These are phyloP conservation scores for Silene noctiflora DNA, from an alignment of 179 eudicot genomes.

Conservation along the genomic window DNA sequence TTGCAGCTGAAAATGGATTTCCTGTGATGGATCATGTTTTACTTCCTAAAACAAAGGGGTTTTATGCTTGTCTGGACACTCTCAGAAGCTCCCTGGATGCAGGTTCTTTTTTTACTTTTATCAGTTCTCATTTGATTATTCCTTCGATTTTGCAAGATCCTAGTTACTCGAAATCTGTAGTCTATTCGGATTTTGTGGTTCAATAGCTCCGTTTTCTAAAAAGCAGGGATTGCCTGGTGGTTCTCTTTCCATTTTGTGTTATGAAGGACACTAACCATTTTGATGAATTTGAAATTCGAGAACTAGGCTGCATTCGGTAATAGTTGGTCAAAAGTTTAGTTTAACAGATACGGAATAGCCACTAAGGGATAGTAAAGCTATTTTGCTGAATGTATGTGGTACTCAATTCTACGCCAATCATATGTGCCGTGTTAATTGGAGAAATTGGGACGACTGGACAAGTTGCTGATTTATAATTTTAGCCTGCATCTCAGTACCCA, in stretches of 20 bases:
- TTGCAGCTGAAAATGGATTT: slow-evolving; percentile 61
- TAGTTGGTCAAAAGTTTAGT: too few relatives aligned
- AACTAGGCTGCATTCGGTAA: neutral
- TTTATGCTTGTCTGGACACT: slow-evolving; percentile 63
- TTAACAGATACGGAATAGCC: too few relatives aligned
- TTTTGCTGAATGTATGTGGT: too few relatives aligned
- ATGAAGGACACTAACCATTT: neutral
- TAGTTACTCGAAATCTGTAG: neutral
- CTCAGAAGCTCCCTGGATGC: slow-evolving; percentile 75
- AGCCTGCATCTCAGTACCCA: neutral
- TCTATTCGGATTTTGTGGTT: neutral
- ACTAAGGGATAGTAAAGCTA: too few relatives aligned
- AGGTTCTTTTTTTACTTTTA: slow-evolving; percentile 40
- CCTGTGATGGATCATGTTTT: slow-evolving; percentile 68
- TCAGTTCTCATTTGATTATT: slow-evolving; percentile 4
- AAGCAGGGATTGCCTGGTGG: neutral
- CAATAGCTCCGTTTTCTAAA: neutral
- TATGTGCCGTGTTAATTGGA: too few relatives aligned
- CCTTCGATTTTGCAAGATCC: neutral
- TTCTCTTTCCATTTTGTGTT: neutral
- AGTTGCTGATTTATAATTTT: too few relatives aligned
- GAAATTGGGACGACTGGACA: too few relatives aligned
- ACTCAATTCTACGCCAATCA: too few relatives aligned
- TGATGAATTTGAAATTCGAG: neutral
- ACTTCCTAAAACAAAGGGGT: slow-evolving; percentile 82